Percentiles rank a stretch among this genome's conserved stretches.
Evolutionary conservation across 2,329 filamentous ascomycete species (phyloP).

Genomic region (Huntiella decipiens): DNA sequence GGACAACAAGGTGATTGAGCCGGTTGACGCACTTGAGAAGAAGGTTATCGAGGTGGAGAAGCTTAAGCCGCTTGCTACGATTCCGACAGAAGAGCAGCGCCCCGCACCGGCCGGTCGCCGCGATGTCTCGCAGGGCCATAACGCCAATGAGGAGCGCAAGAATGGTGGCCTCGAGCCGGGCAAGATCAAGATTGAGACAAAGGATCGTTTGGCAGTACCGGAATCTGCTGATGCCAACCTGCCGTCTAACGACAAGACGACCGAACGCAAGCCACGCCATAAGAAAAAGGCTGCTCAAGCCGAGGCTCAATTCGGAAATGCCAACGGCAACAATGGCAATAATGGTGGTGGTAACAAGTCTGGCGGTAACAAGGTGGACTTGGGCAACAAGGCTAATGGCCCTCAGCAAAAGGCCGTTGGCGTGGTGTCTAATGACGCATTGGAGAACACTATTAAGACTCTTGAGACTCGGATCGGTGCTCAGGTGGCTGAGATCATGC

Average conservation of each 20-base stretch:
- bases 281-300: constrained; percentile 39
- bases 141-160: constrained; percentile 1
- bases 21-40: constrained; percentile 55
- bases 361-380: neutral
- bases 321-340: constrained; percentile 17
- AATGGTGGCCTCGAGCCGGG: constrained; percentile 14
- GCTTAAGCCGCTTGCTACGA: constrained; percentile 35
- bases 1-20: constrained; percentile 69
- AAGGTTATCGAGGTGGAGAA: constrained; percentile 59
- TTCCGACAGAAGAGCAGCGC: constrained; percentile 25
- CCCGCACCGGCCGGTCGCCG: constrained; percentile 17
- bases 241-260: constrained; percentile 30
- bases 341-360: constrained; percentile 12
- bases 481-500: constrained; percentile 31
- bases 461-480: constrained; percentile 32
- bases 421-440: constrained; percentile 25
- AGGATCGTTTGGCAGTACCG: neutral
- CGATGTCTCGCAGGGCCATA: constrained; percentile 18
- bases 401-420: constrained; percentile 9
- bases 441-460: constrained; percentile 34
- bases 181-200: constrained; percentile 23
- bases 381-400: constrained; percentile 4
- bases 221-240: constrained; percentile 7
- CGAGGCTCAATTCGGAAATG: constrained; percentile 23
- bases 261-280: constrained; percentile 42